Evolutionary conservation across 2,329 filamentous ascomycete genomes (phyloP).

Genomic region (Apiospora phragmitis): DNA sequence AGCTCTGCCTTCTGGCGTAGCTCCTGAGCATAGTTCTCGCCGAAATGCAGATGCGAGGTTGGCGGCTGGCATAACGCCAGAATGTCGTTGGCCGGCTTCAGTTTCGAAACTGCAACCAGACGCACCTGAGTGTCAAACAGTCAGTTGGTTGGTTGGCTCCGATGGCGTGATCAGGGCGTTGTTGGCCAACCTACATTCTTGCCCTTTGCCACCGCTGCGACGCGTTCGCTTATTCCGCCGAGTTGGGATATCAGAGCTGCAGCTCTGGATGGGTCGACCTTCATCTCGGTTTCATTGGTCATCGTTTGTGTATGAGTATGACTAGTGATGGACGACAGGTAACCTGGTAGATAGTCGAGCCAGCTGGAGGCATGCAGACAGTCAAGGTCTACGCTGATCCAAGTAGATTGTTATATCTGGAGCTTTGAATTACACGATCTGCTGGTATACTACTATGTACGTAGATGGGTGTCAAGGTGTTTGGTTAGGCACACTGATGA

Average conservation of each 20-base stretch:
- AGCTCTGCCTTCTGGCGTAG: constrained; percentile 81
- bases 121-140: constrained; percentile 57
- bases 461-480: no score
- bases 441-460: background rate
- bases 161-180: no score
- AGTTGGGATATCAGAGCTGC: constrained; percentile 64
- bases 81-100: constrained; percentile 92
- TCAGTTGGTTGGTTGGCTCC: background rate
- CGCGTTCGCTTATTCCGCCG: constrained; percentile 56
- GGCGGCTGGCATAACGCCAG: constrained; percentile 73
- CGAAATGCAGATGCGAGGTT: constrained; percentile 73
- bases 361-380: background rate
- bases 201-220: constrained; percentile 54
- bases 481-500: constrained; percentile 14
- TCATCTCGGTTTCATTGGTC: constrained; percentile 55
- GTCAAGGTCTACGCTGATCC: background rate
- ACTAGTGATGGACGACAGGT: background rate
- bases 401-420: background rate
- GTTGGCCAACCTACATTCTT: constrained; percentile 49
- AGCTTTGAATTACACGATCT: background rate
- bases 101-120: constrained; percentile 92
- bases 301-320: constrained; percentile 30
- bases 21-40: constrained; percentile 95
- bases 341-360: background rate
- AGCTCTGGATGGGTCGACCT: constrained; percentile 61